Evolutionary conservation across 371 early-diverging fungal genomes (phyloP).

Genomic region (Lichtheimia ramosa): DNA sequence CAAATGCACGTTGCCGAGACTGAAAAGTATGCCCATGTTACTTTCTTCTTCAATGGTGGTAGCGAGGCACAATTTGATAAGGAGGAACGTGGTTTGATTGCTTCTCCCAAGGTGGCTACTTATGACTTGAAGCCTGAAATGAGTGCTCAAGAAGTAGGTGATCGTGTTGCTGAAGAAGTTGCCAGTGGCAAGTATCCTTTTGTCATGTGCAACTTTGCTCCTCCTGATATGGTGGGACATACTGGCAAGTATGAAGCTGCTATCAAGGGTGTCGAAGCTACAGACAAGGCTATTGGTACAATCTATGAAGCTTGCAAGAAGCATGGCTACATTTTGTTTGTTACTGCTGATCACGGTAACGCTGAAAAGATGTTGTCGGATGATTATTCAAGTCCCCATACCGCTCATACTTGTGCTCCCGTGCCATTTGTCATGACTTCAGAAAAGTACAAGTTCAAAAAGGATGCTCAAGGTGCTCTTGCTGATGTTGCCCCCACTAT

Average conservation of each 20-base stretch:
- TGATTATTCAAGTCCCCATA: constrained; percentile 85
- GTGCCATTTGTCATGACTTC: constrained; percentile 95
- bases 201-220: constrained; percentile 99
- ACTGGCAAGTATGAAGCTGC: constrained; percentile 98
- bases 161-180: constrained; percentile 88
- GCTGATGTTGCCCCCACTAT: constrained; percentile 99
- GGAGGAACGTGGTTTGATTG: constrained; percentile 91
- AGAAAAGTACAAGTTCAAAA: constrained; percentile 48
- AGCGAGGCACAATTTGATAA: constrained; percentile 83
- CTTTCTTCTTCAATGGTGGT: constrained; percentile 99
- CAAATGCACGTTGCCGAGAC: constrained; percentile 99
- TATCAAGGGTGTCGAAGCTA: constrained; percentile 89
- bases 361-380: constrained; percentile 98
- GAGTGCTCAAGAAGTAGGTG: constrained; percentile 88
- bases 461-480: constrained; percentile 74
- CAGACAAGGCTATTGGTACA: constrained; percentile 93
- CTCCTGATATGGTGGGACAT: constrained; percentile 99
- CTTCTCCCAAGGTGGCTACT: constrained; percentile 95
- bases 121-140: constrained; percentile 98
- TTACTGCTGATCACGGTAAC: constrained; percentile 99
- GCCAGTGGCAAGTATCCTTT: constrained; percentile 83
- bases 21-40: constrained; percentile 99
- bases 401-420: constrained; percentile 92
- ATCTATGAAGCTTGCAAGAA: constrained; percentile 92
- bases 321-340: constrained; percentile 89